These are phyloP conservation scores for Talaromyces albobiverticillius DNA, from an alignment of 2,329 filamentous ascomycete genomes.

Conservation along the genomic window DNA sequence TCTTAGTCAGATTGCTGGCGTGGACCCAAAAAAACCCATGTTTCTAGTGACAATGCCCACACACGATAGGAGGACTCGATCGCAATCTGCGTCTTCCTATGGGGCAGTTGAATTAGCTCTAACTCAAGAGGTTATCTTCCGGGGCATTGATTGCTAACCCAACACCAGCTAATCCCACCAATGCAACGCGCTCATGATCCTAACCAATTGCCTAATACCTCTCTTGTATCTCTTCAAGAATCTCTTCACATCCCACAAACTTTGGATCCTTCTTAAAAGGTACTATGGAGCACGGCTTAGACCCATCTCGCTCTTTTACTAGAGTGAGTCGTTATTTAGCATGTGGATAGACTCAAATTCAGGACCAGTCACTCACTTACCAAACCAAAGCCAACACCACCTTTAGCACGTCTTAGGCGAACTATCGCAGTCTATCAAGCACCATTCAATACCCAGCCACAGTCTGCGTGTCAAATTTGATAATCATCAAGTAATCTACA, in stretches of 20 bases:
- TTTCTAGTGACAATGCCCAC: slow-evolving; percentile 22
- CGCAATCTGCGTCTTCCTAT: slow-evolving; percentile 34
- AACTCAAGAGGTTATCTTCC: too few relatives aligned
- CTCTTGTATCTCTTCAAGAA: background rate
- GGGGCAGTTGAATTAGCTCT: too few relatives aligned
- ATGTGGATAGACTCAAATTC: too few relatives aligned
- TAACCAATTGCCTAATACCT: background rate
- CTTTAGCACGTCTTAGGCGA: background rate
- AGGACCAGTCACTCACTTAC: too few relatives aligned
- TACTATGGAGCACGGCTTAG: background rate
- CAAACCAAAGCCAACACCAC: background rate
- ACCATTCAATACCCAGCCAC: background rate
- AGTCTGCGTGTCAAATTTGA: slow-evolving; percentile 12
- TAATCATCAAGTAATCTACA: slow-evolving; percentile 12
- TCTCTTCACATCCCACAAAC: background rate
- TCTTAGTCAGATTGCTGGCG: slow-evolving; percentile 29
- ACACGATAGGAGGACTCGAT: slow-evolving; percentile 36
- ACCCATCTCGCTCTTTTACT: background rate
- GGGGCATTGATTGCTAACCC: slow-evolving; percentile 22
- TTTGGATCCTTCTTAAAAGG: background rate
- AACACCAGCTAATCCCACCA: slow-evolving; percentile 29
- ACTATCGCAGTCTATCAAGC: background rate
- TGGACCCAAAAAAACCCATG: slow-evolving; percentile 40
- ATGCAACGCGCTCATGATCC: slow-evolving; percentile 22
- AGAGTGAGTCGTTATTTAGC: too few relatives aligned